A percentile compares a stretch with the other conserved stretches of the same genome.
phyloP scores from a whole-genome alignment of 805 yeast species.

The Babjeviella inositovora region DNA sequence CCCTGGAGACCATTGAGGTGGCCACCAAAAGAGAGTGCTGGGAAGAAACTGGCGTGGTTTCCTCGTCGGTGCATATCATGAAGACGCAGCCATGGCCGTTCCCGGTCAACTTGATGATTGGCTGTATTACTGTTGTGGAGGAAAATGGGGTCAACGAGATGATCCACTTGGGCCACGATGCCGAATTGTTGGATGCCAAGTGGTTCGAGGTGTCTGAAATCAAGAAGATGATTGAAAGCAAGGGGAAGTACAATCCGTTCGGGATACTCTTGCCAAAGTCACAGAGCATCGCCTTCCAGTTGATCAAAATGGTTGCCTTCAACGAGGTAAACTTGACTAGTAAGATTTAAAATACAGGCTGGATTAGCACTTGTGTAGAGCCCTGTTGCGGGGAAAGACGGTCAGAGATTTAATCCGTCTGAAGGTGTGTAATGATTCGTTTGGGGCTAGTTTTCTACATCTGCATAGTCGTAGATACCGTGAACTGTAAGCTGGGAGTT shows the following conservation, averaged over 20 bases:
- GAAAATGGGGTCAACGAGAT: constrained; percentile 47
- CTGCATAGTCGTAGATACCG: no score
- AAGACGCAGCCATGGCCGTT: constrained; percentile 96
- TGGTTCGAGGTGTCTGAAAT: constrained; percentile 61
- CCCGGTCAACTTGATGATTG: constrained; percentile 88
- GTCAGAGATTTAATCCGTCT: no score
- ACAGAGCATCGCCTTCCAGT: constrained; percentile 23
- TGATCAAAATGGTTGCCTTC: constrained; percentile 19
- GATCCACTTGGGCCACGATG: constrained; percentile 66
- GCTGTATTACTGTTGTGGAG: constrained; percentile 72
- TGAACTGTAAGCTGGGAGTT: no score
- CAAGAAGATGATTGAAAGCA: constrained; percentile 15
- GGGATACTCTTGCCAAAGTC: constrained; percentile 22
- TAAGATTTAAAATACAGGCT: no score
- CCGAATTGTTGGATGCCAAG: constrained; percentile 71
- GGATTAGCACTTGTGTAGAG: no score
- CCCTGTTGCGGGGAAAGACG: no score
- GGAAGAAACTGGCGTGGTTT: constrained; percentile 87
- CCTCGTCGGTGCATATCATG: constrained; percentile 37
- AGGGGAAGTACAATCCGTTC: constrained; percentile 12
- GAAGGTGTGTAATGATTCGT: no score
- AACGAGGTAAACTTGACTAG: constrained; percentile 1
- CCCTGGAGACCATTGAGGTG: constrained; percentile 81
- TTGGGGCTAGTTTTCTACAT: no score
- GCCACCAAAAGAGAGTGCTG: constrained; percentile 82